Evolutionary conservation across 2,329 filamentous ascomycete genomes (phyloP).

Genomic region (Alternaria metachromatica): DNA sequence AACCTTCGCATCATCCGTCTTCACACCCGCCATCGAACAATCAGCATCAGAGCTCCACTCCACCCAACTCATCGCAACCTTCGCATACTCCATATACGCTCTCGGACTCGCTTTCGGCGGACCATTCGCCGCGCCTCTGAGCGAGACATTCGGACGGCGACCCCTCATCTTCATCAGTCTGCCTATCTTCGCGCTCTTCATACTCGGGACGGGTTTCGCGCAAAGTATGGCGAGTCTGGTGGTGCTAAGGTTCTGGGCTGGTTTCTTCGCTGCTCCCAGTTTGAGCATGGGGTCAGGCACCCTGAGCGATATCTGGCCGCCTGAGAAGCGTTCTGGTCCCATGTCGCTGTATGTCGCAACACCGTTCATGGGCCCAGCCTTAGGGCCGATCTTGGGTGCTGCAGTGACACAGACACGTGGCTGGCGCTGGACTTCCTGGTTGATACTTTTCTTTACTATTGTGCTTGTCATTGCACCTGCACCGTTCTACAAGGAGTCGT

Average conservation of each 20-base stretch:
- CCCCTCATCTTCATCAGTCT: constrained; percentile 73
- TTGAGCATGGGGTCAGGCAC: constrained; percentile 51
- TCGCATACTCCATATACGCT: constrained; percentile 31
- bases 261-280: constrained; percentile 37
- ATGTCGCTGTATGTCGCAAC: constrained; percentile 42
- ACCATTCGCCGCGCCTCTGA: constrained; percentile 74
- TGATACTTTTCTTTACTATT: constrained; percentile 49
- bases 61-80: constrained; percentile 19
- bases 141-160: constrained; percentile 72
- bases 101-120: constrained; percentile 70
- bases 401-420: constrained; percentile 46
- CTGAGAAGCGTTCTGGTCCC: constrained; percentile 37
- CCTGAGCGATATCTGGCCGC: constrained; percentile 45
- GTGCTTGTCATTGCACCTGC: constrained; percentile 41
- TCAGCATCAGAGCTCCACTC: constrained; percentile 25
- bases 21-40: constrained; percentile 16
- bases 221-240: constrained; percentile 74
- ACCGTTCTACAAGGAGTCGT: constrained; percentile 59
- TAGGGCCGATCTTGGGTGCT: constrained; percentile 51
- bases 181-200: constrained; percentile 65
- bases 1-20: constrained; percentile 15
- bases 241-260: constrained; percentile 65
- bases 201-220: constrained; percentile 51
- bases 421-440: constrained; percentile 52
- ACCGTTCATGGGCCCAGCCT: constrained; percentile 46